These are phyloP conservation scores for Marsdenia floribunda DNA, from an alignment of 257 asterid species.

Conservation along the genomic window DNA sequence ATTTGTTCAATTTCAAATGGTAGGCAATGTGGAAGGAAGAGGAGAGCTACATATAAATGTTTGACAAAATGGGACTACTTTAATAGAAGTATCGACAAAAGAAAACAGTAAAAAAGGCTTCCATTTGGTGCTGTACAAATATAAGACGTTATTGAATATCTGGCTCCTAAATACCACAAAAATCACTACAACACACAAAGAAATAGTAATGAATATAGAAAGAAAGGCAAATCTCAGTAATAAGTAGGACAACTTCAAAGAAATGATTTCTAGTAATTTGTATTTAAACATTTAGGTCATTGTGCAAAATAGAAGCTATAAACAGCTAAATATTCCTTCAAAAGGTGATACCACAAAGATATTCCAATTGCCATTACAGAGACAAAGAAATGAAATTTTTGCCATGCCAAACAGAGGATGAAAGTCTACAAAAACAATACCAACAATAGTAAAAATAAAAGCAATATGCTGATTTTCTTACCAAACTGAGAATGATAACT, in stretches of 20 bases:
- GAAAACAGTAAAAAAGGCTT: too few relatives aligned
- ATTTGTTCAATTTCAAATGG: not conserved
- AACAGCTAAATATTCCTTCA: not conserved
- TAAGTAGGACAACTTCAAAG: constrained; percentile 8
- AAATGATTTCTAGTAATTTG: not conserved
- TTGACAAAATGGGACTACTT: too few relatives aligned
- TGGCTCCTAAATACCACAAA: not conserved
- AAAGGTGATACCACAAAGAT: not conserved
- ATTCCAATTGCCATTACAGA: not conserved
- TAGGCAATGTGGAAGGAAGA: not conserved
- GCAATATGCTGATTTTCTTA: not conserved
- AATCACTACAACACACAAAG: not conserved
- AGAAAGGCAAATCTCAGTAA: not conserved
- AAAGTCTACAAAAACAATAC: not conserved
- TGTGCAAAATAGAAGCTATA: not conserved
- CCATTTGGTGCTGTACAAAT: not conserved
- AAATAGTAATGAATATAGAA: not conserved
- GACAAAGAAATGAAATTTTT: not conserved
- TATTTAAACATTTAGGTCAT: not conserved
- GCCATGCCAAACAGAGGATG: not conserved
- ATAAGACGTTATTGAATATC: not conserved
- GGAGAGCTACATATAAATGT: not conserved
- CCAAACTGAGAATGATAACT: too few relatives aligned
- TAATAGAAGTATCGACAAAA: not conserved
- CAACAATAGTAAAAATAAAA: not conserved